phyloP scores from a whole-genome alignment of 2,329 filamentous ascomycete species.

The Pyricularia grisea region DNA sequence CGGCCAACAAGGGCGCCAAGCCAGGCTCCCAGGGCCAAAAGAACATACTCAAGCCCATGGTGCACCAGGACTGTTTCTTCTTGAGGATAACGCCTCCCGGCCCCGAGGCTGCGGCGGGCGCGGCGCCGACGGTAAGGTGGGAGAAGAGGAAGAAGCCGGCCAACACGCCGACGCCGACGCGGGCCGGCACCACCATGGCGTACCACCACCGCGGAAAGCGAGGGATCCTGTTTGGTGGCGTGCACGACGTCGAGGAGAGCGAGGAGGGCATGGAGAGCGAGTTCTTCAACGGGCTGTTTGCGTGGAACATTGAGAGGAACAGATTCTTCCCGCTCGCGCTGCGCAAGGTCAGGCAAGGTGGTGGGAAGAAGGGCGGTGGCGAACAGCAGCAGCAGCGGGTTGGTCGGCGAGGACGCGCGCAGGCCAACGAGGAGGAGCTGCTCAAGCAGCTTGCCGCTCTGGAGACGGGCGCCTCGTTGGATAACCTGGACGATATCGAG shows the following conservation, averaged over 20 bases:
- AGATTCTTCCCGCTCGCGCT: constrained; percentile 80
- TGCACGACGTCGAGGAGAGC: constrained; percentile 83
- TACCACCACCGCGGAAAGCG: constrained; percentile 70
- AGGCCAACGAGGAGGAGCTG: constrained; percentile 87
- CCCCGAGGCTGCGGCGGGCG: constrained; percentile 53
- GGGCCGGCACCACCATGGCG: constrained; percentile 88
- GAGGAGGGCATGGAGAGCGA: constrained; percentile 96
- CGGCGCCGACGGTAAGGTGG: constrained; percentile 72
- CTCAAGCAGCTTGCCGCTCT: constrained; percentile 78
- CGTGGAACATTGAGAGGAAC: constrained; percentile 94
- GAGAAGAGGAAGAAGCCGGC: constrained; percentile 87
- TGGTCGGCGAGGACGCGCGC: constrained; percentile 61
- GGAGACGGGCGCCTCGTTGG: constrained; percentile 61
- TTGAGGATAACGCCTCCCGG: constrained; percentile 68
- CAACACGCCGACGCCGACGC: constrained; percentile 73
- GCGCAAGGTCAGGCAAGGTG: constrained; percentile 54
- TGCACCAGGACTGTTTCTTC: constrained; percentile 95
- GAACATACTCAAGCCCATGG: constrained; percentile 73
- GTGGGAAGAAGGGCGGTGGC: constrained; percentile 25
- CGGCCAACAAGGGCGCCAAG: constrained; percentile 53
- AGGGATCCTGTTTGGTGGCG: constrained; percentile 87
- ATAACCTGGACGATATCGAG: constrained; percentile 38
- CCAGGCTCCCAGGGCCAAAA: constrained; percentile 52
- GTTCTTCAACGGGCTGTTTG: constrained; percentile 87
- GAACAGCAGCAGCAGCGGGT: constrained; percentile 40